Evolutionary conservation across 345 rosid species (phyloP).

Genomic region (Rhodomyrtus tomentosa): DNA sequence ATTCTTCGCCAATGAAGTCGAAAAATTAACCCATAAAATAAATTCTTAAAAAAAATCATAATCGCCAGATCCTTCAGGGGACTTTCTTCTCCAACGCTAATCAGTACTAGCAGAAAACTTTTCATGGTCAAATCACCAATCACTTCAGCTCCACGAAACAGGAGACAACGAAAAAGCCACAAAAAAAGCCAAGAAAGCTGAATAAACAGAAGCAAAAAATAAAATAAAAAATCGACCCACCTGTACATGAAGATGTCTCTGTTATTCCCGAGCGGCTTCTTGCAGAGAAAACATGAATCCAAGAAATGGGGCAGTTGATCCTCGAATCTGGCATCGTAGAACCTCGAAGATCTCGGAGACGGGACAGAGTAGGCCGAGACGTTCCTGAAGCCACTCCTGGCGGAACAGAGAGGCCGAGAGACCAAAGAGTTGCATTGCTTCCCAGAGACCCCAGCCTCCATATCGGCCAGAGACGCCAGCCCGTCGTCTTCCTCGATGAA

Average conservation of each 20-base stretch:
- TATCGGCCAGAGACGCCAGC: constrained; percentile 43
- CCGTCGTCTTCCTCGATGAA: constrained; percentile 44
- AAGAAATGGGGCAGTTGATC: constrained; percentile 52
- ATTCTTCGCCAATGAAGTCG: background rate
- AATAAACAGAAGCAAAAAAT: no score
- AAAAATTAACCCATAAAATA: background rate
- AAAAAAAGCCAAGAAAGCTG: background rate
- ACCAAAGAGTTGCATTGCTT: constrained; percentile 7
- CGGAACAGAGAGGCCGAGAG: constrained; percentile 21
- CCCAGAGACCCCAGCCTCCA: constrained; percentile 59
- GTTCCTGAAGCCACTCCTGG: constrained; percentile 28
- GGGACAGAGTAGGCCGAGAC: constrained; percentile 10
- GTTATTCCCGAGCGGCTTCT: constrained; percentile 55
- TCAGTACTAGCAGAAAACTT: background rate
- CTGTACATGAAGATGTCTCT: constrained; percentile 83
- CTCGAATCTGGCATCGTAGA: constrained; percentile 55
- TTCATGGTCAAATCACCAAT: background rate
- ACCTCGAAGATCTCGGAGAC: constrained; percentile 46
- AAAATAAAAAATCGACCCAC: constrained; percentile 9
- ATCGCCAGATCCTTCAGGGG: background rate
- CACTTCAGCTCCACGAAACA: background rate
- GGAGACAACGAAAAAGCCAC: background rate
- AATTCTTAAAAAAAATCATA: background rate
- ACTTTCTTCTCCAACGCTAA: background rate
- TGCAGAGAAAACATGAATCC: constrained; percentile 63